Evolutionary conservation across 352 stramenopile species (phyloP), one percentile per base, ranked within the genome.

Genomic region (Phytophthora boehmeriae): DNA sequence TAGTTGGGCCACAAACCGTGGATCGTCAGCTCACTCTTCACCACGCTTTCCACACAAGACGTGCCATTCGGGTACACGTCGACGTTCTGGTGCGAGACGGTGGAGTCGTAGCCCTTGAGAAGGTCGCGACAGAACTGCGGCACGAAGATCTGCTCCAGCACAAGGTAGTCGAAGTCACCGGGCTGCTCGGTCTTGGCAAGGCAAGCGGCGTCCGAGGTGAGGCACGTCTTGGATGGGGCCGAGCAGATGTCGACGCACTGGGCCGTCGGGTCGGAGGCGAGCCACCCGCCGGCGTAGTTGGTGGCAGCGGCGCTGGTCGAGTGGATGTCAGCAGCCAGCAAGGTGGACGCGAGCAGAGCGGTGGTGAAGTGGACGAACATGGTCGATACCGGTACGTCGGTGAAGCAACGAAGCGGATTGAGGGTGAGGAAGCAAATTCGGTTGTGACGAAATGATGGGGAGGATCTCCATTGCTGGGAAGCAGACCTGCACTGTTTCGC

Each of bases 71-170:
- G 83, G 66, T 83, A 90, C 36, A 78, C 63, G 59, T 81, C 66
- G 27, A 93, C 67, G 63, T 90, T 90, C 66, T 89, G 80, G 71
- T 93, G 82, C 59, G 82, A 89, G 62, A 92, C 80, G 34, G 83
- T 93, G 46, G 73, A 84, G 70, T 93, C 83, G 10, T 80, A 61
- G 14, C 83, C 83, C 11, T 75, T 55, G 42, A 91, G 74, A 44
- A 93, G 61, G 59, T 93, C 84, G 30, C 84, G 84, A 64, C 84
- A 93, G 65, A 85, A 93, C 71, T 93, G 81, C 68, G 84, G 84
- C 45, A 88, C 71, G 63, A 86, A 93, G 56, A 93, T 66, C 64
- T 93, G 78, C 70, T 93, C 82, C 14, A 93, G 66, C 47, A 92
- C 52, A 41, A 93, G 58, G 64, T 88, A 92, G 75, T 91, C 84